Evolutionary conservation across 768 basidiomycete genomes (phyloP).

Genomic region (Zangia roseola): DNA sequence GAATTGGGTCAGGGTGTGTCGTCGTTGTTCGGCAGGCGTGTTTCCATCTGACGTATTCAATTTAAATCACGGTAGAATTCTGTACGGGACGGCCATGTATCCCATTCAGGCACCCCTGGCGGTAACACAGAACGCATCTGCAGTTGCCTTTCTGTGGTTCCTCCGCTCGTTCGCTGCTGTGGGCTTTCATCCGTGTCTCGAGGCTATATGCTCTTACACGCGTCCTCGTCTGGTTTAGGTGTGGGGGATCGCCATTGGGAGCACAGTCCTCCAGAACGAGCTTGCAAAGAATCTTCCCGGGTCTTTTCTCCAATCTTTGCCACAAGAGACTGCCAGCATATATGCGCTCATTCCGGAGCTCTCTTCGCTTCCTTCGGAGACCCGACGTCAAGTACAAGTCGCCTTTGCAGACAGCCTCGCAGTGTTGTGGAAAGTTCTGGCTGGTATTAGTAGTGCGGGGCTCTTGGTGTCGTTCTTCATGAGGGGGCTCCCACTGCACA

Average conservation of each 20-base stretch:
- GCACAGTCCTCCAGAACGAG: too few species aligned
- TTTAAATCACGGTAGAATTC: background rate
- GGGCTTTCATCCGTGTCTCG: background rate
- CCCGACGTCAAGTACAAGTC: constrained; percentile 34
- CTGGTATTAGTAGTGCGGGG: constrained; percentile 33
- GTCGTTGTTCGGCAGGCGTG: too few species aligned
- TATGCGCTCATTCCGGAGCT: too few species aligned
- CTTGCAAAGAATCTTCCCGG: constrained; percentile 41
- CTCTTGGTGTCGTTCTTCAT: constrained; percentile 15
- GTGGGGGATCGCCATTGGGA: constrained; percentile 53
- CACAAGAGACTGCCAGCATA: constrained; percentile 39
- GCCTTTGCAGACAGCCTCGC: too few species aligned
- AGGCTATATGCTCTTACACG: background rate
- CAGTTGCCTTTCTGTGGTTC: constrained; percentile 37
- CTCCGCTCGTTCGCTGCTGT: constrained; percentile 31
- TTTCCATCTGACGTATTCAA: too few species aligned
- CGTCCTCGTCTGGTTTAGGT: constrained; percentile 27
- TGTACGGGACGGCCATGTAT: constrained; percentile 23
- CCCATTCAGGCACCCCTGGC: constrained; percentile 33
- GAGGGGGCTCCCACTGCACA: constrained; percentile 8
- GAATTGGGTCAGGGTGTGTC: constrained; percentile 16
- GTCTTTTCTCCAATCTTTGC: constrained; percentile 35
- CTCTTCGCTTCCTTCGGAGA: constrained; percentile 31
- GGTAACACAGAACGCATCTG: constrained; percentile 36
- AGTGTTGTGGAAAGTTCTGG: constrained; percentile 43